These are phyloP conservation scores for Dalbergia oliveri DNA, from an alignment of 306 rosid genomes.

Conservation along the genomic window DNA sequence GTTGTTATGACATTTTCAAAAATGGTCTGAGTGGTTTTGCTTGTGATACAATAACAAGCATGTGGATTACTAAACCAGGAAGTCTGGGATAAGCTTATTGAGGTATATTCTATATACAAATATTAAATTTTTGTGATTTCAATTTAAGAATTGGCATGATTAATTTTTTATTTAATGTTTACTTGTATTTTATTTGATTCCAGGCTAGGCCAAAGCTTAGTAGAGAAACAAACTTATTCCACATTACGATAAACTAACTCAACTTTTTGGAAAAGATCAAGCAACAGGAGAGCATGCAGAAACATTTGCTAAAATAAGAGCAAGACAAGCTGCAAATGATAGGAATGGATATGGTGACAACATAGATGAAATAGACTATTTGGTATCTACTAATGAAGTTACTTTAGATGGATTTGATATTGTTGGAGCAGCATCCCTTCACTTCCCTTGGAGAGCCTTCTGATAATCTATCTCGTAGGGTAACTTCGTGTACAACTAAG, in stretches of 20 bases:
- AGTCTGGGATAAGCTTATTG: background rate
- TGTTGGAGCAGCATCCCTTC: no score
- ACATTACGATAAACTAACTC: no score
- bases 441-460: no score
- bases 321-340: background rate
- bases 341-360: no score
- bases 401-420: no score
- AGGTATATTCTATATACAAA: background rate
- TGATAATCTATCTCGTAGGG: no score
- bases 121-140: background rate
- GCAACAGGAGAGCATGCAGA: background rate
- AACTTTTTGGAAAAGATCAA: background rate
- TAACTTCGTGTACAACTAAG: no score
- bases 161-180: background rate
- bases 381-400: no score
- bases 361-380: no score
- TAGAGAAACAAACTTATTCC: background rate
- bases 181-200: background rate
- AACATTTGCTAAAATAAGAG: background rate
- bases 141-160: background rate
- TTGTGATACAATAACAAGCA: background rate
- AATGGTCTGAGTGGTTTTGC: background rate
- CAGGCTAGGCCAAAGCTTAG: background rate
- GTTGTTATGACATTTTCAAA: constrained; percentile 16
- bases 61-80: constrained; percentile 1